Evolutionary conservation across 176 grass and related monocot species (phyloP), one percentile per base, ranked within the genome.

Genomic region (Hyparrhenia diplandra): DNA sequence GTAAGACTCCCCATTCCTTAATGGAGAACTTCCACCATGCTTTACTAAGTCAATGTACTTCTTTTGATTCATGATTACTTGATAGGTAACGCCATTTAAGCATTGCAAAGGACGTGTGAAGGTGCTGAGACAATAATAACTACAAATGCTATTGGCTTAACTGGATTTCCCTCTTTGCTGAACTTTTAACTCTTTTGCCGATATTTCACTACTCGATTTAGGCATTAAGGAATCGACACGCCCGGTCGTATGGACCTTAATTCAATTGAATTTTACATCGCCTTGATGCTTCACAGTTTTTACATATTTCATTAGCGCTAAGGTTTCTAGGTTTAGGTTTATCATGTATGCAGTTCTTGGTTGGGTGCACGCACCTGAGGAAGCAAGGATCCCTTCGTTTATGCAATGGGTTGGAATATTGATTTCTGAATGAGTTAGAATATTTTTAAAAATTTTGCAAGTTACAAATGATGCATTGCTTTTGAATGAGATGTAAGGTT

Each of bases 141-240:
- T 27, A 10, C 39, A 35, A 46, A 16, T 71, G 16, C n/a, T 49
- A 30, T 24, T 66, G 39, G 7, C 3, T 30, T 85, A 52, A 61
- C n/a, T 64, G 24, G 13, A 69, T 5, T 52, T 10, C 12, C 20
- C 23, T 63, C 18, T 63, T 84, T 30, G 5, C 62, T 88, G 60
- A 73, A 13, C 42, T 74, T 36, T 3, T 46, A 13, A 2, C 25
- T 69, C 8, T 43, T 69, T 24, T 81, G 77, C 69, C 90, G 96
- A 90, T 95, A 93, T 99, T 99, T 88, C 86, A 79, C 27, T 91
- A 91, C 83, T 95, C 0, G 90, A 99, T 82, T 68, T 79, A 62
- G 87, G 88, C 75, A 86, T 74, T 7, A 90, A 83, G 86, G 89
- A 84, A 12, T 91, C 88, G 4, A 88, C 95, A 93, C 93, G 29